Conservation (phyloP, 495 filamentous ascomycete genomes). For the Penicillium soppii region DNA sequence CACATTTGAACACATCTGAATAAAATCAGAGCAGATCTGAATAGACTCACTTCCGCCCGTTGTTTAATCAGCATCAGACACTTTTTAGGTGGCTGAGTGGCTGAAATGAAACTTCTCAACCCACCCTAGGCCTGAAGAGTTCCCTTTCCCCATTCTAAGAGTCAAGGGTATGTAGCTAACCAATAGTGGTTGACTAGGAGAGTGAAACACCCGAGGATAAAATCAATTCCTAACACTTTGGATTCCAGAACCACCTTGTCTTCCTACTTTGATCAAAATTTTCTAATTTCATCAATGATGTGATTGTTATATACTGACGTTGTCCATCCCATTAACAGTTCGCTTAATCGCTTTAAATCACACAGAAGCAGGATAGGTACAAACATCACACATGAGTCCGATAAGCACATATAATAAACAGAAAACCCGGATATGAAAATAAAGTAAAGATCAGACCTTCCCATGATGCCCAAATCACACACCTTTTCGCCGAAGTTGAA, state of each 20-base stretch:
- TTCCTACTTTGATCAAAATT: not conserved
- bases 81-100: slow-evolving; percentile 1
- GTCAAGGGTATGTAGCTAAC: not conserved
- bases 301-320: slow-evolving; percentile 9
- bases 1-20: not conserved
- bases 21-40: not conserved
- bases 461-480: slow-evolving; percentile 15
- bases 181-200: not conserved
- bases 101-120: not conserved
- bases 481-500: slow-evolving; percentile 16
- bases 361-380: slow-evolving; percentile 22
- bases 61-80: not conserved
- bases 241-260: no score
- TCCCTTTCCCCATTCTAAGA: not conserved
- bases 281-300: slow-evolving; percentile 5
- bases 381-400: slow-evolving; percentile 33
- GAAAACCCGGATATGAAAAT: slow-evolving; percentile 10
- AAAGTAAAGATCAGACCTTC: slow-evolving; percentile 14
- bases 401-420: slow-evolving; percentile 21
- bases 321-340: slow-evolving; percentile 19
- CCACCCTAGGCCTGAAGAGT: not conserved
- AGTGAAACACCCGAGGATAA: no score
- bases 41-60: not conserved
- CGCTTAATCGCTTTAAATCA: slow-evolving; percentile 23
- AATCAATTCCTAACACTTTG: no score